Evolutionary conservation across 2,329 filamentous ascomycete genomes (phyloP).

Genomic region (Cadophora luteo-olivacea): DNA sequence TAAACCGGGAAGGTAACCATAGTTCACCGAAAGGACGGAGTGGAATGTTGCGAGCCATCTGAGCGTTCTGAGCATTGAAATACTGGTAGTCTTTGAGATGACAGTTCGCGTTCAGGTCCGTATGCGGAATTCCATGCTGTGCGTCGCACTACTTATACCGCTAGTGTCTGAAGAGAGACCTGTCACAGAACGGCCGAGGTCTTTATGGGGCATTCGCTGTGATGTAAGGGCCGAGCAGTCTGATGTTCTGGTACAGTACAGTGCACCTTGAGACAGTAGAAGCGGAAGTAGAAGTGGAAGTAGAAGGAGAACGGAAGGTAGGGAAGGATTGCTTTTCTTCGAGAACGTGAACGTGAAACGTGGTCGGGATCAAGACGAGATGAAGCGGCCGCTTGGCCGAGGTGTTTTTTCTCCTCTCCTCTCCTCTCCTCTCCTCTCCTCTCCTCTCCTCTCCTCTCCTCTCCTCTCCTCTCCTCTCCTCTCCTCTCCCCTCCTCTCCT

Average conservation of each 20-base stretch:
- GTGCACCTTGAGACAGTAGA: too few species aligned
- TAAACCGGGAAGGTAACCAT: too few species aligned
- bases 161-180: neutral
- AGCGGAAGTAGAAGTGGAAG: neutral
- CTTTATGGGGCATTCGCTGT: neutral
- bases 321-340: too few species aligned
- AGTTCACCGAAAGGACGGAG: neutral
- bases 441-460: too few species aligned
- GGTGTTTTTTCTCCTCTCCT: too few species aligned
- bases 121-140: neutral
- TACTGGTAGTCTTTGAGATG: slow-evolving; percentile 1
- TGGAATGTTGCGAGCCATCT: neutral
- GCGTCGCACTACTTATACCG: slow-evolving; percentile 10
- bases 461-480: too few species aligned
- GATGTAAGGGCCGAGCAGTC: neutral
- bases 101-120: neutral
- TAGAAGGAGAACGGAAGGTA: neutral
- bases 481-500: too few species aligned
- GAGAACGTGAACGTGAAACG: too few species aligned
- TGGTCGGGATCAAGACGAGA: neutral
- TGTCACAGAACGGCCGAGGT: neutral
- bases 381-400: neutral
- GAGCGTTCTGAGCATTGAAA: neutral
- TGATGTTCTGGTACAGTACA: neutral
- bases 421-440: too few species aligned